These are phyloP conservation scores for Halenospora varia DNA, from an alignment of 495 filamentous ascomycete species.

Conservation along the genomic window DNA sequence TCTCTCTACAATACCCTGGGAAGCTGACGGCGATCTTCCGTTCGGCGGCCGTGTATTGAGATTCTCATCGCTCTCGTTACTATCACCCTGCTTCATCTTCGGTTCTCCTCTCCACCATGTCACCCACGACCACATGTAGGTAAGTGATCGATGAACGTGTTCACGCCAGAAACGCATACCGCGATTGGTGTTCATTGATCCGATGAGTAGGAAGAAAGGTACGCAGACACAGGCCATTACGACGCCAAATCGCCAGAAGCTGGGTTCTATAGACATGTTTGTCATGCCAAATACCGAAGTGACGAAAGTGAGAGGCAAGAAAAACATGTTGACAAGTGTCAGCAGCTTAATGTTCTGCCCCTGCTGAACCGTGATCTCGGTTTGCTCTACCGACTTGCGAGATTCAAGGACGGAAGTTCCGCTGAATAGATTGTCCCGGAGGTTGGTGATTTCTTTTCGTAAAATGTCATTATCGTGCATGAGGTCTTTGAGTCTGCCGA, in stretches of 20 bases:
- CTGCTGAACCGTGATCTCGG: constrained; percentile 27
- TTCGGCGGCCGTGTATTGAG: too few relatives aligned
- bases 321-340: constrained; percentile 41
- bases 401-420: constrained; percentile 39
- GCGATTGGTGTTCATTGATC: constrained; percentile 31
- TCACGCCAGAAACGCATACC: constrained; percentile 19
- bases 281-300: constrained; percentile 44
- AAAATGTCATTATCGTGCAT: constrained; percentile 20
- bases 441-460: constrained; percentile 31
- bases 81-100: too few relatives aligned
- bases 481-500: constrained; percentile 21
- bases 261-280: constrained; percentile 31
- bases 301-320: constrained; percentile 42
- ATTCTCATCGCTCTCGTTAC: too few relatives aligned
- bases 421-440: constrained; percentile 39
- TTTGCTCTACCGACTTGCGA: constrained; percentile 30
- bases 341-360: constrained; percentile 46
- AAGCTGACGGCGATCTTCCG: neutral
- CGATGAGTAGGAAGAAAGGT: constrained; percentile 41
- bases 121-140: neutral
- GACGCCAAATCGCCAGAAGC: constrained; percentile 34
- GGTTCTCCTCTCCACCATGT: neutral
- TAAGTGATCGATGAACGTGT: constrained; percentile 3
- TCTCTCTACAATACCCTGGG: neutral
- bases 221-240: constrained; percentile 36